Base-by-base conservation (phyloP, 2,329 filamentous ascomycete genomes). In the Aspergillus tamarii region DNA sequence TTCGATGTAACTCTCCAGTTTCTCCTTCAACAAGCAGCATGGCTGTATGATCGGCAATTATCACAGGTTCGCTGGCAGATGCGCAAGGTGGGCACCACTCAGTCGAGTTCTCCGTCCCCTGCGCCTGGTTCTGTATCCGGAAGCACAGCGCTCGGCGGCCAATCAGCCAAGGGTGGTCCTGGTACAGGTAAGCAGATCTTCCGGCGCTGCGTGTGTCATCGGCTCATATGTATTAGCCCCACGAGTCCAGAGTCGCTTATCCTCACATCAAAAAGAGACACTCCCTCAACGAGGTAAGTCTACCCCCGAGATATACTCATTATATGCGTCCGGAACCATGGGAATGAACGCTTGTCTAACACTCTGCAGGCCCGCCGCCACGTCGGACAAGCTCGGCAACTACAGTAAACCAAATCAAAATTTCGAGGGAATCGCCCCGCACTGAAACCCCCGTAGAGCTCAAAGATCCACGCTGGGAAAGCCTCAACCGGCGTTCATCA, bases 51-150 rank as follows among this genome's bases (percentile, higher is more conserved):
- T 76, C 86, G 92, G 58, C 93, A 98, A 80, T 87, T 96, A 32
- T 91, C 92, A 0, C 93, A 97, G 76, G 92, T 98, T 55, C 88
- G 92, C 69, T 93, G 91, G 23, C 93, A 97, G 80, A 93, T 98
- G 83, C 88, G 91, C 66, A 95, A 90, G 65, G 80, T 82, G 10
- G 78, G 75, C 45, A 77, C 73, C 36, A 77, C 76, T 10, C 77
- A 81, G 32, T 81, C 81, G 16, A 75, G 70, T 32, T 77, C 79
- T 8, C 73, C 80, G 3, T 81, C 79, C n/a, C 80, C 81, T 9
- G 76, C 69, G 11, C 78, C 78, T 4, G 77, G 76, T 10, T 83
- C 82, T 10, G 72, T 77, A 7, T 77, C 80, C 12, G 80, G 76
- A 11, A 83, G 81, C 59, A 68, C 70, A 28, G 77, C 79, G 30